Conservation (phyloP, 2,329 filamentous ascomycete genomes). For the Apiospora marii region DNA sequence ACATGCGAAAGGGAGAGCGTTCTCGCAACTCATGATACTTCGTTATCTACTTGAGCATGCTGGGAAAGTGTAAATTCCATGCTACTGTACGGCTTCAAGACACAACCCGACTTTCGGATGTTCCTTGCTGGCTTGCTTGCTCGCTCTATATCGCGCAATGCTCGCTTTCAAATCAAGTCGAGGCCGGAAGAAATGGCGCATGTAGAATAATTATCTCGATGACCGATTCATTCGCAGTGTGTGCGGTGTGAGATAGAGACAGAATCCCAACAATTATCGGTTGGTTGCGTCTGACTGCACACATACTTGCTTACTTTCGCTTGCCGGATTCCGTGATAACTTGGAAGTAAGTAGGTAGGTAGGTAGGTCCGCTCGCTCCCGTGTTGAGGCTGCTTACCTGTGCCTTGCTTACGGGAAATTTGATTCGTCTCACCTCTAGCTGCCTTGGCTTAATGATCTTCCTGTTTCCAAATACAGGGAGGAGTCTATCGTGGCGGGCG, state of each 20-base stretch:
- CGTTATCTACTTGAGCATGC: not conserved
- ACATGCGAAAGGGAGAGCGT: not conserved
- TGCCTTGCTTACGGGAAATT: constrained; percentile 9
- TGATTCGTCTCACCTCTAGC: not conserved
- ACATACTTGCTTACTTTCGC: not conserved
- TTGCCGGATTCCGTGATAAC: constrained; percentile 8
- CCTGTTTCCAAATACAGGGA: not conserved
- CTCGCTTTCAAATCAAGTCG: not conserved
- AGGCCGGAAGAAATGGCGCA: not conserved
- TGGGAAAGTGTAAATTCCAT: not conserved
- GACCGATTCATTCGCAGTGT: not conserved
- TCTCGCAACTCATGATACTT: not conserved
- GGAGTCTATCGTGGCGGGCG: not conserved
- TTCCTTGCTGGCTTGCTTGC: not conserved
- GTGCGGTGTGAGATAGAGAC: not conserved
- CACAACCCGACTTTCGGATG: not conserved
- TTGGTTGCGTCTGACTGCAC: not conserved
- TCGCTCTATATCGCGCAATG: not conserved
- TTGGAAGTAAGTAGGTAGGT: not conserved
- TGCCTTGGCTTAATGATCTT: not conserved
- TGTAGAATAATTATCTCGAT: not conserved
- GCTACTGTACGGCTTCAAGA: not conserved
- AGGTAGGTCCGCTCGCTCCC: not conserved
- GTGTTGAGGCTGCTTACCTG: constrained; percentile 1
- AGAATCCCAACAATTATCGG: not conserved